Base-by-base conservation (phyloP, 352 stramenopile species). In the Phytophthora pinifolia region DNA sequence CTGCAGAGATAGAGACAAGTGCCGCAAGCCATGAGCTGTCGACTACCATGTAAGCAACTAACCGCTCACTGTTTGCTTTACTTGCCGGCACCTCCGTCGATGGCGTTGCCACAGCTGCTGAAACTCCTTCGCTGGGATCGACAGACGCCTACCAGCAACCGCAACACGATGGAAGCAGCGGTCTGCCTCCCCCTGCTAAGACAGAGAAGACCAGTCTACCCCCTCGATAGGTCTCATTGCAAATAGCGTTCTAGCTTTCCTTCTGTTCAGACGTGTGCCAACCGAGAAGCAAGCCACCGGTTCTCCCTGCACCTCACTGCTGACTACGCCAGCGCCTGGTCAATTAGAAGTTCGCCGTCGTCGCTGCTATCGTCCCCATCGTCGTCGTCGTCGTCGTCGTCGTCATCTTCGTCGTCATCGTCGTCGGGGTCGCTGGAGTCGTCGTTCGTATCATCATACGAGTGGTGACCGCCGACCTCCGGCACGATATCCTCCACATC, bases 371-470 rank as follows among this genome's bases (percentile, higher is more conserved):
- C 64, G n/a, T 70, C 62, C 8, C 67, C 51, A 13, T 62, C 60
- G 22, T 71, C 53, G 9, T 65, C 59, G 10, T 65, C 59, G 22
- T 81, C 70, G 18, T 75, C 65, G 15, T 81, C 73, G 46, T 72
- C 78, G 15, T 74, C 70, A 15, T 72, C 66, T 10, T 82, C 66
- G 29, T 81, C 65, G 44, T 81, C 68, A 13, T 74, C 67, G 27
- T 81, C 72, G 18, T 57, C 65, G 1, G 67, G 73, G 25, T 78
- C 70, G 38, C 61, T 69, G 1, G 67, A 76, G 25, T 78, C 70
- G 38, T 84, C 73, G 44, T 77, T 83, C 15, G 59, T 74, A 51
- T 80, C 70, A 49, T 82, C 77, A 38, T 74, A 73, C 22, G 65
- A 69, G 4, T 59, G 59, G 30, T 76, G 46, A 15, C 42, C 62